A percentile compares a stretch with the other conserved stretches of the same genome.
These are phyloP conservation scores for Trichocomaceae sp. DNA, from an alignment of 2,329 filamentous ascomycete genomes.

Conservation along the genomic window DNA sequence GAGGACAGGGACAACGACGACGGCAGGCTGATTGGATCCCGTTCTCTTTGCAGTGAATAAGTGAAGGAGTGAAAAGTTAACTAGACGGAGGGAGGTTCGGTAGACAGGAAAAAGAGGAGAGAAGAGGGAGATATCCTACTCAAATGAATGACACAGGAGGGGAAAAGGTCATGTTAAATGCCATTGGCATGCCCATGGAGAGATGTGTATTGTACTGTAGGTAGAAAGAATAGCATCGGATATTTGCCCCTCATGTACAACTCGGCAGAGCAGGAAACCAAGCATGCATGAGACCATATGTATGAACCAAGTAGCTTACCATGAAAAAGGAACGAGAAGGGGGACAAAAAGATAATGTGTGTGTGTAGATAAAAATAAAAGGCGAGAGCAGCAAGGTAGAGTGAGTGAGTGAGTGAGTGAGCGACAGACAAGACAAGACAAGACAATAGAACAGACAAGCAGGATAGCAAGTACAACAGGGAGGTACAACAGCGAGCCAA, in stretches of 20 bases:
- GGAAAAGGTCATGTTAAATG: constrained; percentile 11
- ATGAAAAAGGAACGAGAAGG: background rate
- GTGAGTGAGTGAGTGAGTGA: constrained; percentile 26
- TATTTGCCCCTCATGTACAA: constrained; percentile 11
- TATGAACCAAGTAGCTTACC: constrained; percentile 8
- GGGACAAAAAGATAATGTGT: background rate
- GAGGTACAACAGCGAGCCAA: background rate
- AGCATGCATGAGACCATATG: constrained; percentile 2
- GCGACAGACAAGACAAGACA: constrained; percentile 35
- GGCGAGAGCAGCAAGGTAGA: background rate
- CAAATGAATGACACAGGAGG: constrained; percentile 2
- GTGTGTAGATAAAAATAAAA: constrained; percentile 1
- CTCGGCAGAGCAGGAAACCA: constrained; percentile 6
- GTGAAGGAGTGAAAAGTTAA: constrained; percentile 12
- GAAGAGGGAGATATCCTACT: constrained; percentile 7
- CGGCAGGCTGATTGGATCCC: constrained; percentile 1
- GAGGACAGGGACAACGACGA: background rate
- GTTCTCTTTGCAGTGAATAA: constrained; percentile 3
- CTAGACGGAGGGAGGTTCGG: background rate
- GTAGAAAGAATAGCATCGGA: constrained; percentile 10
- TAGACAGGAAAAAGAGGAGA: background rate
- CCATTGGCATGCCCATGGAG: constrained; percentile 7
- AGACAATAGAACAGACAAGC: constrained; percentile 23
- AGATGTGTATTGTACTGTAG: background rate
- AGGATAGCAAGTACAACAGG: constrained; percentile 20